Evolutionary conservation across 208 protist species (phyloP).

Genomic region (Jaenimonas drosophilae): DNA sequence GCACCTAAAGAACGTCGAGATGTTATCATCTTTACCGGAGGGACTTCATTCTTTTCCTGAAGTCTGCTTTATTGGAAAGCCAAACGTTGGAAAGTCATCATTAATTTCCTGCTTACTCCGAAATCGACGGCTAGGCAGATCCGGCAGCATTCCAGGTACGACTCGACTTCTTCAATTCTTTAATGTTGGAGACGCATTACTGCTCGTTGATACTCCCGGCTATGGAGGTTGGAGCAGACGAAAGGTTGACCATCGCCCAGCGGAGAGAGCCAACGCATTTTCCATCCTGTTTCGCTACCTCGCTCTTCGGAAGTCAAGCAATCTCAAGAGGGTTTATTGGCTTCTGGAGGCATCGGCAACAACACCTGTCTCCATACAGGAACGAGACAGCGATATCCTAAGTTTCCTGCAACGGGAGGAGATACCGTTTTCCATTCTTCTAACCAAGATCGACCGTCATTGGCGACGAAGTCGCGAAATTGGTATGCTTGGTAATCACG

Average conservation of each 20-base stretch:
- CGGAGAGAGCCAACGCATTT: constrained; percentile 60
- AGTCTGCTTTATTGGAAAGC: constrained; percentile 86
- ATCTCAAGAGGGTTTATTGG: constrained; percentile 82
- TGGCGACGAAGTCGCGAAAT: constrained; percentile 15
- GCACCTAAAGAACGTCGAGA: constrained; percentile 76
- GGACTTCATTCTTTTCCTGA: constrained; percentile 83
- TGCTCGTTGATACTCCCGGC: constrained; percentile 82
- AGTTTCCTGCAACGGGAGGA: constrained; percentile 53
- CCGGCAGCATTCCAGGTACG: constrained; percentile 34
- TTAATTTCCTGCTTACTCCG: constrained; percentile 74
- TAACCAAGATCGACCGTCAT: constrained; percentile 81
- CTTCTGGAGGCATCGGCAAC: constrained; percentile 53
- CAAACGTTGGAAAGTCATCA: constrained; percentile 81
- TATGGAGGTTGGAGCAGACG: constrained; percentile 78
- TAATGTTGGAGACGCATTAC: constrained; percentile 79
- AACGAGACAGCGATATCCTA: constrained; percentile 70
- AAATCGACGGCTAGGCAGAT: constrained; percentile 57
- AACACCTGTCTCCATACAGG: constrained; percentile 33
- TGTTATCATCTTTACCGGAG: constrained; percentile 67
- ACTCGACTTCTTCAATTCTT: constrained; percentile 83
- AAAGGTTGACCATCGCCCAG: constrained; percentile 16
- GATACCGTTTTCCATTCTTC: constrained; percentile 73
- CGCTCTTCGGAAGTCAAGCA: constrained; percentile 54
- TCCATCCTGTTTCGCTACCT: constrained; percentile 81
- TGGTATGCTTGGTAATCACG: constrained; percentile 5